These are phyloP conservation scores for Psidium friedrichsthalianum DNA, from an alignment of 345 rosid species.

Conservation along the genomic window DNA sequence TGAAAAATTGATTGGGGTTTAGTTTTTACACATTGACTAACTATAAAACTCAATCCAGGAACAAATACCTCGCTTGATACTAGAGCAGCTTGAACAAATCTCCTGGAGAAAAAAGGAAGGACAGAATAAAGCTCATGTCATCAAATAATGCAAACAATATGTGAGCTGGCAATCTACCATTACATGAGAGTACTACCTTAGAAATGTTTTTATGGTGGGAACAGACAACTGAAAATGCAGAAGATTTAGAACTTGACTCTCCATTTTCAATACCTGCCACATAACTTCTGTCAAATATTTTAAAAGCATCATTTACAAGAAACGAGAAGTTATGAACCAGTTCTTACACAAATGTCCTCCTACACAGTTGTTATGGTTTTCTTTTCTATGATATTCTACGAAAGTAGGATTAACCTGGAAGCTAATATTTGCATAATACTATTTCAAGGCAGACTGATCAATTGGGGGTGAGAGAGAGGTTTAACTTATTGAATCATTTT, in stretches of 20 bases:
- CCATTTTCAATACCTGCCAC: slow-evolving; percentile 80
- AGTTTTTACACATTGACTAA: not conserved
- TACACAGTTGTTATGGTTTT: not conserved
- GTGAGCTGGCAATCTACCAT: not conserved
- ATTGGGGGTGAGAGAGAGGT: not conserved
- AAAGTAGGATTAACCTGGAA: not conserved
- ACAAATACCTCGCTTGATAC: slow-evolving; percentile 47
- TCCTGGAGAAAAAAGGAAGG: slow-evolving; percentile 34
- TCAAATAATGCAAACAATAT: not conserved
- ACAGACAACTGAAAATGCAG: slow-evolving; percentile 63
- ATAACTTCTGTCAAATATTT: slow-evolving; percentile 14
- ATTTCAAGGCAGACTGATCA: not conserved
- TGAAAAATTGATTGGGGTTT: slow-evolving; percentile 5
- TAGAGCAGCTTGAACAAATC: slow-evolving; percentile 82
- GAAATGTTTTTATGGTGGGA: slow-evolving; percentile 82
- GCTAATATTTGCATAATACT: not conserved
- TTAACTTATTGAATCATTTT: not conserved
- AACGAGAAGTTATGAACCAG: not conserved
- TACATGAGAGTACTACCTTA: slow-evolving; percentile 39
- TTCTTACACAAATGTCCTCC: not conserved
- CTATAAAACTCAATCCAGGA: not conserved
- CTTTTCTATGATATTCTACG: not conserved
- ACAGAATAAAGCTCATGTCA: not conserved
- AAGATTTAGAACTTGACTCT: slow-evolving; percentile 54
- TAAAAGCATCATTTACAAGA: not conserved